Conservation (phyloP, 352 stramenopile genomes). For the Phytopythium kandeliae region DNA sequence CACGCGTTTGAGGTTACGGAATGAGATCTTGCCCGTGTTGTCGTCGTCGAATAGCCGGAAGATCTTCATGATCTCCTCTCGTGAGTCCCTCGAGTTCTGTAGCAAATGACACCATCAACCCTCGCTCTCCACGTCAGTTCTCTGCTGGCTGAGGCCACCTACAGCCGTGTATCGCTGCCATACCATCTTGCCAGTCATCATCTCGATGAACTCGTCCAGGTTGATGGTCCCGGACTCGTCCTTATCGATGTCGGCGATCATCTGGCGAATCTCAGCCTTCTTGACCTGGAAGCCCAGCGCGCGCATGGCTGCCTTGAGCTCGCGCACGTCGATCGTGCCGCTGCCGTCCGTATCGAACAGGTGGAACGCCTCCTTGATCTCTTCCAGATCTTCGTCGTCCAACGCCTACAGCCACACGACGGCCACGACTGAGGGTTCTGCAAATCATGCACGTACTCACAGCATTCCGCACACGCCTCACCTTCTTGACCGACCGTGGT, state of each 20-base stretch:
- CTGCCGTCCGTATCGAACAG: slow-evolving; percentile 92
- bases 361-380: slow-evolving; percentile 93
- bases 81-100: slow-evolving; percentile 77
- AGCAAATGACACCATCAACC: neutral
- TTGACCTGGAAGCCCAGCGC: slow-evolving; percentile 93
- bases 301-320: slow-evolving; percentile 94
- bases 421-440: neutral
- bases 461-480: slow-evolving; percentile 1
- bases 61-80: slow-evolving; percentile 92
- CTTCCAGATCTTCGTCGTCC: slow-evolving; percentile 91
- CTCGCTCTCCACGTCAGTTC: neutral
- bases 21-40: slow-evolving; percentile 93
- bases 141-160: too few relatives aligned
- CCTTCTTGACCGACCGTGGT: slow-evolving; percentile 59
- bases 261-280: slow-evolving; percentile 89
- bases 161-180: too few relatives aligned
- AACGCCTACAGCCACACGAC: slow-evolving; percentile 29
- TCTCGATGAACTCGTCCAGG: slow-evolving; percentile 93
- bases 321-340: slow-evolving; percentile 87
- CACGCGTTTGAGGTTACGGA: slow-evolving; percentile 93
- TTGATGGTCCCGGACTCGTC: slow-evolving; percentile 87
- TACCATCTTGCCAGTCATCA: slow-evolving; percentile 93
- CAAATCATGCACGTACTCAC: neutral
- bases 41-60: slow-evolving; percentile 96
- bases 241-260: slow-evolving; percentile 94